Conservation (phyloP, 2,329 filamentous ascomycete species). For the Coleophoma cylindrospora region DNA sequence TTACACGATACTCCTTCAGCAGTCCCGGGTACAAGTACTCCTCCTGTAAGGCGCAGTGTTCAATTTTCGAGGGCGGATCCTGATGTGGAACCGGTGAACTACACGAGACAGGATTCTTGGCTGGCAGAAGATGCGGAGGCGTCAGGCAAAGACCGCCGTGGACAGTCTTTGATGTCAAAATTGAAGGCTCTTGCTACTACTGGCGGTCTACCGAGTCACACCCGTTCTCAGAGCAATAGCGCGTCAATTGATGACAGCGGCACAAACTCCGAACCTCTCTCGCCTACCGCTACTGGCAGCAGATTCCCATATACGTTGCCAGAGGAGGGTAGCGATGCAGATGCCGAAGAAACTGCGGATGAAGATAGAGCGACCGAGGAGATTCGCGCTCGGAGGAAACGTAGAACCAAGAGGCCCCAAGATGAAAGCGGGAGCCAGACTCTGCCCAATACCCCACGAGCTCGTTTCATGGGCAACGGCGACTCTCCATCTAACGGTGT, state of each 20-base stretch:
- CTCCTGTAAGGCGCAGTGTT: constrained; percentile 56
- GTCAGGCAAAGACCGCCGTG: constrained; percentile 51
- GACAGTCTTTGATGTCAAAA: constrained; percentile 70
- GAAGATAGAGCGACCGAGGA: constrained; percentile 52
- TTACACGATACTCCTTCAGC: constrained; percentile 7
- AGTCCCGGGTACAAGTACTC: constrained; percentile 21
- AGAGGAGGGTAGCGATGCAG: constrained; percentile 63
- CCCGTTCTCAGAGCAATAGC: constrained; percentile 34
- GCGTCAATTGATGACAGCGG: constrained; percentile 25
- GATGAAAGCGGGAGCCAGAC: constrained; percentile 52
- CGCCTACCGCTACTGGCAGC: constrained; percentile 44
- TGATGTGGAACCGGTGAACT: constrained; percentile 38
- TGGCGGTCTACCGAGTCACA: constrained; percentile 35
- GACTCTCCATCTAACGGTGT: constrained; percentile 21
- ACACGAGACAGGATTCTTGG: constrained; percentile 59
- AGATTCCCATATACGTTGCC: constrained; percentile 48
- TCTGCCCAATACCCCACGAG: constrained; percentile 55
- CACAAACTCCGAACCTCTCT: constrained; percentile 36
- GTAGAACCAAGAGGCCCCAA: constrained; percentile 53
- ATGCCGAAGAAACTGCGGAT: constrained; percentile 81
- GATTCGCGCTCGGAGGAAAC: constrained; percentile 55
- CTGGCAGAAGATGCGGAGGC: constrained; percentile 53
- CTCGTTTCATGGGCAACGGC: constrained; percentile 16
- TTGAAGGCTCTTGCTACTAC: constrained; percentile 66
- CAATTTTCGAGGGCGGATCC: constrained; percentile 61